Conservation (phyloP, 306 rosid species). For the Begonia peltatifolia region DNA sequence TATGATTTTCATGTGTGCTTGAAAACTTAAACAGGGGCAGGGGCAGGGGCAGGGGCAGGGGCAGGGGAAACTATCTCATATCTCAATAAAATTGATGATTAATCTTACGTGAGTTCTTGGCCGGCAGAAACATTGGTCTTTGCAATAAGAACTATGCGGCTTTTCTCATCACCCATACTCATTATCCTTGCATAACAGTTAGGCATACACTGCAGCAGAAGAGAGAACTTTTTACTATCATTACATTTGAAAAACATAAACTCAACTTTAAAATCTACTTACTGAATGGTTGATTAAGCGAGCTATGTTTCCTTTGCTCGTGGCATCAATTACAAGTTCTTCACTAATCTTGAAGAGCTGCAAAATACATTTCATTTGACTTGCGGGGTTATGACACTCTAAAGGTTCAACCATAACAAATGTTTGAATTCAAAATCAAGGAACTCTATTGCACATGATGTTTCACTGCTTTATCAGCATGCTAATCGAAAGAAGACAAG, state of each 20-base stretch:
- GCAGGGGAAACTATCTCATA: no score
- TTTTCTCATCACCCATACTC: slow-evolving; percentile 53
- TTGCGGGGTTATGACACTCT: slow-evolving; percentile 6
- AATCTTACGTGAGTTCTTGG: slow-evolving; percentile 75
- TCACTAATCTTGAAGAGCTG: slow-evolving; percentile 99
- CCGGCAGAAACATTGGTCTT: slow-evolving; percentile 69
- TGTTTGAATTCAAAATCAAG: no score
- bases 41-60: no score
- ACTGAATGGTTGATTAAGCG: slow-evolving; percentile 95
- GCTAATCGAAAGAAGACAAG: no score
- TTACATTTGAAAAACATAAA: neutral
- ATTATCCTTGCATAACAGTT: slow-evolving; percentile 91
- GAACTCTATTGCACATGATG: no score
- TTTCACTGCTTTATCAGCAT: no score
- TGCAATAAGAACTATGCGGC: slow-evolving; percentile 86
- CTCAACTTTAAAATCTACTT: slow-evolving; percentile 14
- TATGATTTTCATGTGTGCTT: no score
- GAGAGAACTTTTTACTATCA: slow-evolving; percentile 5
- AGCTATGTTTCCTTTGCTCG: slow-evolving; percentile 69
- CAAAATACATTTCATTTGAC: slow-evolving; percentile 17
- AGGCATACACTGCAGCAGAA: slow-evolving; percentile 82
- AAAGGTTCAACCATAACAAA: neutral
- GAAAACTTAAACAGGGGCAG: no score
- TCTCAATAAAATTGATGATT: neutral
- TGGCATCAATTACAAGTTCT: slow-evolving; percentile 85